Conservation (phyloP, 2,329 filamentous ascomycete species). For the Akanthomyces dipterigenus region DNA sequence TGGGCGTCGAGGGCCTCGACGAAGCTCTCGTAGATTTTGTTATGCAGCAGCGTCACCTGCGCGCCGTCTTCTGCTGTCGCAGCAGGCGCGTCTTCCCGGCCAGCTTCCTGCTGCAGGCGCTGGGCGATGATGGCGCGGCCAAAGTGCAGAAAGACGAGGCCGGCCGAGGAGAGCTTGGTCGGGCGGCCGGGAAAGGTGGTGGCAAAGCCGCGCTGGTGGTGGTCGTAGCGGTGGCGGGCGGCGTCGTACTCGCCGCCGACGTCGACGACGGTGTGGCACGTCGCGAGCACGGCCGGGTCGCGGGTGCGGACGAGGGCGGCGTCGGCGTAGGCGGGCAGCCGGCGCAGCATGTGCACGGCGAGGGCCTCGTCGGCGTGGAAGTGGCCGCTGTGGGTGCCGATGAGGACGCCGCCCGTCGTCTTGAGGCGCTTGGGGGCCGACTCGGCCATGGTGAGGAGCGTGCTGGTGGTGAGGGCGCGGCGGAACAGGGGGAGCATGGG, state of each 20-base stretch:
- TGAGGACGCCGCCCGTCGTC: conserved; percentile 54
- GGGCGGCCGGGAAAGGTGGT: conserved; percentile 75
- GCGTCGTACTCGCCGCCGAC: conserved; percentile 94
- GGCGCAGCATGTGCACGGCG: conserved; percentile 89
- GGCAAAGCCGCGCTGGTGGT: conserved; percentile 89
- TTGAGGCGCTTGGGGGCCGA: conserved; percentile 77
- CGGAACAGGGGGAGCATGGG: conserved; percentile 2
- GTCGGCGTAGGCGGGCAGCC: conserved; percentile 71
- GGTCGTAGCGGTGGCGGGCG: conserved; percentile 74
- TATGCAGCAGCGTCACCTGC: conserved; percentile 69
- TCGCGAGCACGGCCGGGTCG: conserved; percentile 68
- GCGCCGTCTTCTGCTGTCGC: conserved; percentile 51
- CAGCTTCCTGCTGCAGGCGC: conserved; percentile 22
- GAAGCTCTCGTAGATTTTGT: conserved; percentile 88
- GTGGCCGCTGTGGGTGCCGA: conserved; percentile 95
- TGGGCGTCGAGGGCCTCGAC: conserved; percentile 95
- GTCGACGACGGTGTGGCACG: conserved; percentile 92
- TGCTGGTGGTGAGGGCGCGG: conserved; percentile 10
- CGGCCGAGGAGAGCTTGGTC: conserved; percentile 91
- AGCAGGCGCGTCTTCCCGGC: conserved; percentile 36
- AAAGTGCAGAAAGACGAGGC: conserved; percentile 93
- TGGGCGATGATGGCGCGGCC: conserved; percentile 73
- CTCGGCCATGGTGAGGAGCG: conserved; percentile 43
- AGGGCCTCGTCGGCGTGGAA: conserved; percentile 99
- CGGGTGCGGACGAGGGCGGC: conserved; percentile 79